Conservation (phyloP, 1,139 yeast species). For the Protomyces lactucae-debilis region DNA sequence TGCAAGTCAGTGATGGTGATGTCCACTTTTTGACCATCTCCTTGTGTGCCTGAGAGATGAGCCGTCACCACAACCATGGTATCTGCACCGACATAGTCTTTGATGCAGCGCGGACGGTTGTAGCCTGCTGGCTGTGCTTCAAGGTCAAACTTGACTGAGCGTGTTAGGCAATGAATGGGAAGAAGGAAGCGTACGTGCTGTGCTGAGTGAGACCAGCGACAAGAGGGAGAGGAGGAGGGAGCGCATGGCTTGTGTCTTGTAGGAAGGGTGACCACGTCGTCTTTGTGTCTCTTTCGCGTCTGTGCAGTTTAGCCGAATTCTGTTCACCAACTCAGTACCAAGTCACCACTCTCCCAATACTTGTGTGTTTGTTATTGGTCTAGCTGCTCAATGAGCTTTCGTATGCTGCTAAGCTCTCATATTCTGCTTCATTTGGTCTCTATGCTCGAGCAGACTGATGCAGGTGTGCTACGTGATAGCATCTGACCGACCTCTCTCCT, state of each 20-base stretch:
- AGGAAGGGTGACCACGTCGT: too few species aligned
- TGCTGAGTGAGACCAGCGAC: background rate
- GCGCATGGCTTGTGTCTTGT: background rate
- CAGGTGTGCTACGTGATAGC: too few species aligned
- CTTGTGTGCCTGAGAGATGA: conserved; percentile 62
- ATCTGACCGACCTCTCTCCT: too few species aligned
- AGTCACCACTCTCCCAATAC: too few species aligned
- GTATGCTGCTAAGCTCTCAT: too few species aligned
- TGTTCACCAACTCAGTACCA: too few species aligned
- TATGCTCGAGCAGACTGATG: too few species aligned
- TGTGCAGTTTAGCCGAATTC: too few species aligned
- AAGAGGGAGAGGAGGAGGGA: background rate
- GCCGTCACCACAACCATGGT: conserved; percentile 81
- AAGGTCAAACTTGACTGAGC: conserved; percentile 10
- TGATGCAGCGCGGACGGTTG: conserved; percentile 59
- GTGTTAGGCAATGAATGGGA: background rate
- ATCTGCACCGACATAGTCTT: conserved; percentile 81
- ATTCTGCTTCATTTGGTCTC: too few species aligned
- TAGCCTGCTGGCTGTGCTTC: conserved; percentile 30
- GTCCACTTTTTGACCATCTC: conserved; percentile 55
- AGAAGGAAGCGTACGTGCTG: background rate
- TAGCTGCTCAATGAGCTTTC: too few species aligned
- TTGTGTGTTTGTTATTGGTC: too few species aligned
- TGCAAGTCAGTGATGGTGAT: conserved; percentile 51
- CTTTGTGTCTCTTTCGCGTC: too few species aligned